Base-by-base conservation (phyloP, 2,329 filamentous ascomycete species). In the Lasiodiplodia theobromae region DNA sequence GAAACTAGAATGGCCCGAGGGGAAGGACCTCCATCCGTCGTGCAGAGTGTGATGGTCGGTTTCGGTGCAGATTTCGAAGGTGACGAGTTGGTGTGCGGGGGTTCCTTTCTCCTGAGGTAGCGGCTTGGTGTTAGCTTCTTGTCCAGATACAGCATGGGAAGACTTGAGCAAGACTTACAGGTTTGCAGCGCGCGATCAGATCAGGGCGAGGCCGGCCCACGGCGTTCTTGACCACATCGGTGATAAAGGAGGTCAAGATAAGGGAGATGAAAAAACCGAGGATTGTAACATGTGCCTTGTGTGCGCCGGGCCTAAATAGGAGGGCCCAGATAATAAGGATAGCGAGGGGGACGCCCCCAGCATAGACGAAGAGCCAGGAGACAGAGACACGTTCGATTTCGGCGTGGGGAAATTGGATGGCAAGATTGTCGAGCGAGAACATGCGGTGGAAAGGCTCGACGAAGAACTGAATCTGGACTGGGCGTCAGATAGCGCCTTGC, bases 371-470 rank as follows among this genome's bases (percentile, higher is more conserved):
- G 72, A 94, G 92, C 86, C 91, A 90, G 69, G 83, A 86, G 16
- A 97, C 89, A 8, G 93, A 86, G 0, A 99, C 96, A 71, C 94
- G 88, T 80, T 99, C 94, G 63, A 91, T 81, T 68, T 91, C 85
- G 25, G 96, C 93, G 80, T 97, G 92, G 0, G 96, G 96, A 76
- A 91, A 97, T 71, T 93, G 90, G 69, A 98, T 93, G 62, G 89
- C 85, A 28, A 92, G 86, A 77, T 98, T 93, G 77, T 94, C 92
- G 71, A 98, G 87, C 71, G 89, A 92, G 82, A 99, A 98, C 88
- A 97, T 92, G 81, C 93, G 93, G 79, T 98, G 94, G 78, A 98
- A 98, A 0, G 96, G 96, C 70, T 91, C 89, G 73, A 92, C 86
- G 72, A 91, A 85, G 74, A 92, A 82, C 79, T 89, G 85, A 53